phyloP scores from a whole-genome alignment of 2,329 filamentous ascomycete genomes.

The Alternaria brassicae region DNA sequence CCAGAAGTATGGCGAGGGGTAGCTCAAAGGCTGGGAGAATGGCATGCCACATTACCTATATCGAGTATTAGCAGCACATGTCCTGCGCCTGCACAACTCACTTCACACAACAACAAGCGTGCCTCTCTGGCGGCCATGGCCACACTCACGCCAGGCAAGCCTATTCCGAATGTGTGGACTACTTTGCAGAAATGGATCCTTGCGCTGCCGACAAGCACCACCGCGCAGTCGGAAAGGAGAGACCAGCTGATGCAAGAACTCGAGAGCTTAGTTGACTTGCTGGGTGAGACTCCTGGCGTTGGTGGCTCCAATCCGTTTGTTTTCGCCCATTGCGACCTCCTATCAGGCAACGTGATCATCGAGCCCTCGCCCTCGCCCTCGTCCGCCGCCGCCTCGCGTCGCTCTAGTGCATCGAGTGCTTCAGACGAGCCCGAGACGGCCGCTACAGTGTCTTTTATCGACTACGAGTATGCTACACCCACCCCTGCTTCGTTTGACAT shows the following conservation, averaged over 20 bases:
- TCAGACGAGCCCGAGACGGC: conserved; percentile 41
- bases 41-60: conserved; percentile 78
- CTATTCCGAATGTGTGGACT: conserved; percentile 88
- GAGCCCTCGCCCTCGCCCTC: conserved; percentile 62
- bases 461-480: conserved; percentile 97
- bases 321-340: conserved; percentile 92
- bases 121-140: conserved; percentile 48
- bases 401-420: conserved; percentile 42
- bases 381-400: conserved; percentile 43
- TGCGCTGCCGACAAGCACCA: conserved; percentile 77
- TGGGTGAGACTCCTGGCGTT: conserved; percentile 79
- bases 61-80: conserved; percentile 56
- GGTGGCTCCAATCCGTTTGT: conserved; percentile 75
- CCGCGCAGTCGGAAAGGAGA: conserved; percentile 72
- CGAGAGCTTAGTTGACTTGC: conserved; percentile 69
- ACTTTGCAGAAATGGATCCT: conserved; percentile 96
- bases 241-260: conserved; percentile 76
- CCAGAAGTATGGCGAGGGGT: conserved; percentile 82
- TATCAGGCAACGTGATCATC: conserved; percentile 96
- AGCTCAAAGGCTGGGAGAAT: conserved; percentile 84
- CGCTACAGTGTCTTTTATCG: conserved; percentile 72
- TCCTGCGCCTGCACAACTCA: conserved; percentile 41
- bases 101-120: conserved; percentile 46
- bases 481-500: conserved; percentile 96
- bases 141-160: conserved; percentile 67